A percentile compares a stretch with the other conserved stretches of the same genome.
Evolutionary conservation across 2,329 filamentous ascomycete genomes (phyloP).

Genomic region (Beauveria brongniartii): DNA sequence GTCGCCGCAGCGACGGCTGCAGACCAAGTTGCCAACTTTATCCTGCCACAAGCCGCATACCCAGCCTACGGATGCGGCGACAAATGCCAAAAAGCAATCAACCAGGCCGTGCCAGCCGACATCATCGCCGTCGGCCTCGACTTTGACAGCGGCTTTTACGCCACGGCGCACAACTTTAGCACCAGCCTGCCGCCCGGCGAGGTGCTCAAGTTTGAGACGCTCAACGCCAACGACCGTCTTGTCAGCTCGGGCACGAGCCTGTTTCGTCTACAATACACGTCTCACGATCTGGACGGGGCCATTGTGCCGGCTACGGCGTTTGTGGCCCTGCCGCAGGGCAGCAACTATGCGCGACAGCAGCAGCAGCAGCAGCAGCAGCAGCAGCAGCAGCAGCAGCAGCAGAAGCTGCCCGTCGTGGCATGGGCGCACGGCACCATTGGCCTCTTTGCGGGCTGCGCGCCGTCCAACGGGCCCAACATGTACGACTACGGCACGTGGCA

Average conservation of each 20-base stretch:
- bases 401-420: conserved; percentile 7
- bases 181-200: conserved; percentile 9
- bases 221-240: conserved; percentile 7
- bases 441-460: conserved; percentile 13
- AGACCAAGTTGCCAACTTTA: conserved; percentile 7
- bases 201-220: conserved; percentile 14
- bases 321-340: conserved; percentile 8
- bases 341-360: too few relatives aligned
- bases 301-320: conserved; percentile 15
- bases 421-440: conserved; percentile 16
- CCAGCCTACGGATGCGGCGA: conserved; percentile 7
- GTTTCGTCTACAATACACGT: conserved; percentile 17
- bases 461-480: conserved; percentile 11
- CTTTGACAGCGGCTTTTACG: conserved; percentile 13
- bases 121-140: conserved; percentile 1
- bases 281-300: conserved; percentile 12
- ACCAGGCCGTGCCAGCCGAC: neutral
- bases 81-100: conserved; percentile 8
- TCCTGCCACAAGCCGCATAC: neutral
- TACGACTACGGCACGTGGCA: conserved; percentile 15
- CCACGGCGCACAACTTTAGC: conserved; percentile 14
- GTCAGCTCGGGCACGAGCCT: conserved; percentile 12
- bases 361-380: neutral
- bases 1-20: neutral
- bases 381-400: neutral